These are phyloP conservation scores for Spergularia marina DNA, from an alignment of 148 eudicot genomes.

Conservation along the genomic window DNA sequence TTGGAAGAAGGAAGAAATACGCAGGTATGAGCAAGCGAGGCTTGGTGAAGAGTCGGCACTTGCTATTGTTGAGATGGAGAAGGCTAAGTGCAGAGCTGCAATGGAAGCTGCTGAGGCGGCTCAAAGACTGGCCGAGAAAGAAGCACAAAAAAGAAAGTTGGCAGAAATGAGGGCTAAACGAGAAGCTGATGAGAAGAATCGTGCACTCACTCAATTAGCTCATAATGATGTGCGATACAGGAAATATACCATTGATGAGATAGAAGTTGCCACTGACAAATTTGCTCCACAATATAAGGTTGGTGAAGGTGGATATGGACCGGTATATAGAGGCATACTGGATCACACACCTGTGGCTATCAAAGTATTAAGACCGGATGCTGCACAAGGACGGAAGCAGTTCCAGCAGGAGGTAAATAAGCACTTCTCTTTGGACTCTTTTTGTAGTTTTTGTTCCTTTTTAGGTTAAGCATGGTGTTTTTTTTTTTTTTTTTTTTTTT, in stretches of 20 bases:
- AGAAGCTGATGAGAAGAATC: conserved; percentile 59
- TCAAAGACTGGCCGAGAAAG: conserved; percentile 64
- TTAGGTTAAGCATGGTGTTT: neutral
- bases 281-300: conserved; percentile 47
- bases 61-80: conserved; percentile 56
- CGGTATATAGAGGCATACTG: conserved; percentile 65
- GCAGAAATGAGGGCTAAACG: conserved; percentile 63
- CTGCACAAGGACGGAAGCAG: conserved; percentile 75
- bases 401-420: conserved; percentile 58
- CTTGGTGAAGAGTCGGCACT: conserved; percentile 55
- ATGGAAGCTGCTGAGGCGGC: conserved; percentile 87
- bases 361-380: conserved; percentile 72
- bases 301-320: conserved; percentile 97
- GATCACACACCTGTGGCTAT: conserved; percentile 91
- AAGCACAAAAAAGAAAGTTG: conserved; percentile 58
- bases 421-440: neutral
- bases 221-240: conserved; percentile 55
- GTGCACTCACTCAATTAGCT: conserved; percentile 48
- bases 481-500: neutral
- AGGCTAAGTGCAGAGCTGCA: conserved; percentile 68
- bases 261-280: conserved; percentile 59
- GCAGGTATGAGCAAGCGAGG: conserved; percentile 46
- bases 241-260: conserved; percentile 71
- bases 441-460: too few species aligned
- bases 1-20: conserved; percentile 53